Conservation (phyloP, 2,329 filamentous ascomycete genomes). For the Davidsoniella australis region DNA sequence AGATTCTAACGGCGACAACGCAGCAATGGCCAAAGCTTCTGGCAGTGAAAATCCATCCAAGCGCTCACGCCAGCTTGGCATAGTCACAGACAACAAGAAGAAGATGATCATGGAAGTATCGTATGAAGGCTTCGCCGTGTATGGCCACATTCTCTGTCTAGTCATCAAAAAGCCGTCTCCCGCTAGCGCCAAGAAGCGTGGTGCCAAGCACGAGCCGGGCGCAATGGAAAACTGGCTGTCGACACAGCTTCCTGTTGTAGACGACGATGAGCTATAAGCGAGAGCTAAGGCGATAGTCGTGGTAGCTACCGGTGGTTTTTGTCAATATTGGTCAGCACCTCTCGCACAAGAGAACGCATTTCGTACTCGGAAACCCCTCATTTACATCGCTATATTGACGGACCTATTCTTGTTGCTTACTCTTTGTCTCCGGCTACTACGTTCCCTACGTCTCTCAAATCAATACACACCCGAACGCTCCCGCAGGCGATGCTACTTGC, state of each 20-base stretch:
- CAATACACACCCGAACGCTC: no score
- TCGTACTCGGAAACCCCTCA: no score
- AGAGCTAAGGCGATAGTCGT: not conserved
- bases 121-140: conserved; percentile 93
- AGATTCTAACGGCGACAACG: conserved; percentile 18
- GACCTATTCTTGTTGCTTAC: no score
- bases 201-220: conserved; percentile 39
- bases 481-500: no score
- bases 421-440: no score
- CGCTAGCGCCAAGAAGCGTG: conserved; percentile 17
- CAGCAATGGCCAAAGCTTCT: conserved; percentile 14
- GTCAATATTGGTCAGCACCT: not conserved
- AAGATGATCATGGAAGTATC: conserved; percentile 71
- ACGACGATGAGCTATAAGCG: conserved; percentile 3
- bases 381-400: no score
- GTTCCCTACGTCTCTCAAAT: no score
- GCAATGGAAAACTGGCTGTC: conserved; percentile 79
- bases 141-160: conserved; percentile 79
- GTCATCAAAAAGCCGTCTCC: conserved; percentile 62
- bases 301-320: not conserved
- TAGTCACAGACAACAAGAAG: conserved; percentile 58
- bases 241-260: conserved; percentile 42
- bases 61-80: conserved; percentile 24
- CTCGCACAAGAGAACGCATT: no score
- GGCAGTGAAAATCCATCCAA: conserved; percentile 21